Evolutionary conservation across 108 stramenopile genomes (phyloP).

Genomic region (Pseudonitzschia multistriata): DNA sequence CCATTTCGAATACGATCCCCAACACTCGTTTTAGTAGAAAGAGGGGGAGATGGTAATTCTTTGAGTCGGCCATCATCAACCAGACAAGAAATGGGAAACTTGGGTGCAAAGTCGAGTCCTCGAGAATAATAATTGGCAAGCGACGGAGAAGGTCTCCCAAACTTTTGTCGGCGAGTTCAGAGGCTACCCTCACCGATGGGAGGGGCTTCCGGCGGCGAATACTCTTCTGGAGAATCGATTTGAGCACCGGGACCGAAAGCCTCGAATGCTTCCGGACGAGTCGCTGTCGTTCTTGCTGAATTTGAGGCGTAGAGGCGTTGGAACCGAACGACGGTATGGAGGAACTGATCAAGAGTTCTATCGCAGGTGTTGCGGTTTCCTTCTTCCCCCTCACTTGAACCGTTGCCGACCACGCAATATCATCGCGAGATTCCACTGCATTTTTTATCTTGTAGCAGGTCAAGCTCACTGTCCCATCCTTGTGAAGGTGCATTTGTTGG

Average conservation of each 20-base stretch:
- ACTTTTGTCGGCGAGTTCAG: conserved; percentile 74
- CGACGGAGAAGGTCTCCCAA: conserved; percentile 70
- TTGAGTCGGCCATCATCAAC: conserved; percentile 89
- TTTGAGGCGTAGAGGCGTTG: conserved; percentile 27
- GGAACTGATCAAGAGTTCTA: conserved; percentile 15
- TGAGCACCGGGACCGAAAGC: conserved; percentile 70
- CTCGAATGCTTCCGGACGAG: conserved; percentile 62
- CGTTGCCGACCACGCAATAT: conserved; percentile 38
- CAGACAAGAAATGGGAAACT: conserved; percentile 81
- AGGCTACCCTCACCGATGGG: conserved; percentile 78
- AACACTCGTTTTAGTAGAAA: conserved; percentile 41
- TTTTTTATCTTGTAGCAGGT: conserved; percentile 18
- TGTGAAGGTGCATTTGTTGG: conserved; percentile 31
- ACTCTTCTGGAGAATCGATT: conserved; percentile 87
- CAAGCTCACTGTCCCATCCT: conserved; percentile 10
- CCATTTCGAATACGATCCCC: conserved; percentile 75
- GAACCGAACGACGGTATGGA: not conserved
- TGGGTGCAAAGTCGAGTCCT: conserved; percentile 89
- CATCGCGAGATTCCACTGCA: not conserved
- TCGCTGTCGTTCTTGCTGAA: conserved; percentile 4
- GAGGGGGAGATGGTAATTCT: conserved; percentile 45
- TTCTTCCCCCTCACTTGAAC: conserved; percentile 21
- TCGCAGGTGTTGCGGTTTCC: not conserved
- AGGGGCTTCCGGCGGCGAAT: conserved; percentile 75
- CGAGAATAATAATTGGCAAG: conserved; percentile 85